These are phyloP conservation scores for Cyanophora paradoxa DNA, from an alignment of 78 protist genomes.

Conservation along the genomic window DNA sequence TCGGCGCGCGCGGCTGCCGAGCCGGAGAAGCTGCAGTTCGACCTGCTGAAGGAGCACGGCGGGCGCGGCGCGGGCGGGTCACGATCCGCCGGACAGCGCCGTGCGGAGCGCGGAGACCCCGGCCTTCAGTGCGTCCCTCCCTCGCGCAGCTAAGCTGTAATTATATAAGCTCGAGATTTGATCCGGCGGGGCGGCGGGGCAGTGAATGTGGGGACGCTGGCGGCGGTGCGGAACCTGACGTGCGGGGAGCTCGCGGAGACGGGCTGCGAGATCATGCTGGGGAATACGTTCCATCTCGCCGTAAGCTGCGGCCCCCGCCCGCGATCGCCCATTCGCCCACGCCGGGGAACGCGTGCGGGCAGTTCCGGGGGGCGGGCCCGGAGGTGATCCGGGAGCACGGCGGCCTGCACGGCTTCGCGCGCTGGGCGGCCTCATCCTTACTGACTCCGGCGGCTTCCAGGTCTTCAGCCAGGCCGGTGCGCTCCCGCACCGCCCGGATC, in stretches of 20 bases:
- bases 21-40: too few species aligned
- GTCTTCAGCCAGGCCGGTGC: background rate
- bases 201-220: background rate
- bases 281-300: background rate
- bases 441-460: constrained; percentile 10
- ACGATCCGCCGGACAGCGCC: too few species aligned
- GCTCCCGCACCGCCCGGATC: background rate
- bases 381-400: background rate
- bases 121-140: background rate
- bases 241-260: background rate
- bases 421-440: background rate
- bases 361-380: background rate
- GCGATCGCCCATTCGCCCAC: background rate
- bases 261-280: background rate
- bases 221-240: background rate
- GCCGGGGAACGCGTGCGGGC: background rate
- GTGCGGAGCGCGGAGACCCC: background rate
- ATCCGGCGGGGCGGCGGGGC: background rate
- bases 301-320: background rate
- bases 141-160: too few species aligned
- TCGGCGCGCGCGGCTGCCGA: too few species aligned
- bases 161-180: too few species aligned
- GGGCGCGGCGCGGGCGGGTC: too few species aligned
- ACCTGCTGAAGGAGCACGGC: too few species aligned
- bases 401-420: background rate